phyloP scores from a whole-genome alignment of 768 basidiomycete species.

The Grammothele lineata region DNA sequence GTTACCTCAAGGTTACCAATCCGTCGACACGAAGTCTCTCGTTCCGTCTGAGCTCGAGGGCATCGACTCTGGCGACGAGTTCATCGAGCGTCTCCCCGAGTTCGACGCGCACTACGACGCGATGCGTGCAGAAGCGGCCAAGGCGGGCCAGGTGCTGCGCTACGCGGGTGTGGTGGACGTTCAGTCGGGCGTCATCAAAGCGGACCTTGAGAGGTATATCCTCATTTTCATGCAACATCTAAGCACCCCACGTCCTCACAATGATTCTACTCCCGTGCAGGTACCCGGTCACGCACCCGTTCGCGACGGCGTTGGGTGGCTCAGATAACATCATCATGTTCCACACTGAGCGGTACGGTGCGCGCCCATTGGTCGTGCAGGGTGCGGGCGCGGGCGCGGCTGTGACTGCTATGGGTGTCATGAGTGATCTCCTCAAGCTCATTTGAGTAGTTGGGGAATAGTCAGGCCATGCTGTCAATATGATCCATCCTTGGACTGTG shows the following conservation, averaged over 20 bases:
- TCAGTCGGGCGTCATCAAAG: slow-evolving; percentile 64
- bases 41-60: slow-evolving; percentile 73
- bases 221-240: too few species aligned
- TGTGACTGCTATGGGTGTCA: slow-evolving; percentile 97
- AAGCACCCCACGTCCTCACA: too few species aligned
- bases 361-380: slow-evolving; percentile 87
- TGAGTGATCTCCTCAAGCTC: slow-evolving; percentile 75
- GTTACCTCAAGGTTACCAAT: slow-evolving; percentile 74
- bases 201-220: slow-evolving; percentile 83
- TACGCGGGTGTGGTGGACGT: slow-evolving; percentile 96
- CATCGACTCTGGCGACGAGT: slow-evolving; percentile 73
- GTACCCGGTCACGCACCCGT: slow-evolving; percentile 86
- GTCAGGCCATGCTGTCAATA: too few species aligned
- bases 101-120: slow-evolving; percentile 78
- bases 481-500: too few species aligned
- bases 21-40: slow-evolving; percentile 80
- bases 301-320: slow-evolving; percentile 92
- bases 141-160: slow-evolving; percentile 80
- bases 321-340: slow-evolving; percentile 99
- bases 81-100: slow-evolving; percentile 72
- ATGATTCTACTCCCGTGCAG: too few species aligned
- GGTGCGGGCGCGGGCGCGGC: slow-evolving; percentile 97
- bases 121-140: slow-evolving; percentile 72
- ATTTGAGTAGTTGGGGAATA: slow-evolving; percentile 25
- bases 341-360: slow-evolving; percentile 88